Base-by-base conservation (phyloP, 2,329 filamentous ascomycete genomes). In the Macrophomina tecta region DNA sequence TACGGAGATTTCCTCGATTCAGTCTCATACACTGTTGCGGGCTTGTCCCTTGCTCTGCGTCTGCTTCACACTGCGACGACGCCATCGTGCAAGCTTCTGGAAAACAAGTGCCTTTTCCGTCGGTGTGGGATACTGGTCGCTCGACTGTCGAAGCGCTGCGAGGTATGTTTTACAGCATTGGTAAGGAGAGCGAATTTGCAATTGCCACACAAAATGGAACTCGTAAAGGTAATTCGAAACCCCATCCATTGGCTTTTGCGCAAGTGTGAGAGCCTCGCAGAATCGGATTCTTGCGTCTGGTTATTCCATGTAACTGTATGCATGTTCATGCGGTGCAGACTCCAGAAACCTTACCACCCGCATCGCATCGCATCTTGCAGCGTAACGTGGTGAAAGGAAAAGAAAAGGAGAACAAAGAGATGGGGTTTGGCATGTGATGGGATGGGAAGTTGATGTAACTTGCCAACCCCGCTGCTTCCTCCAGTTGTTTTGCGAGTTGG, bases 71-170 rank as follows among this genome's bases (percentile, higher is more conserved):
- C 14, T 45, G 46, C 12, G 46, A 34, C 23, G 40, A n/a, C 16
- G n/a, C 40, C 46, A 36, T 42, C 16, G 56, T 60, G 8, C 28
- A 14, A 42, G 14, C 16, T 60, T 60, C 56, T 60, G 42, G 56
- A 60, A 60, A 18, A 45, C 18, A 30, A 16, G 11, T 58, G 3
- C 45, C 32, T n/a, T 23, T 58, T 30, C 32, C 36, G 30, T 28
- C 9, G 30, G 32, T 40, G n/a, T 9, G 16, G 18, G 12, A 32
- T 23, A 6, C 38, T 28, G 18, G 6, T 9, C 11, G 18, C 6
- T n/a, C 30, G 36, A 38, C 36, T 12, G 36, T 38, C 36, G 11
- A 38, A 7, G 11, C 36, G 36, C 36, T 38, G 36, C 36, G 36
- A 38, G 36, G 23, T 23, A 3, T 23, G 23, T 23, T 23, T 23